Conservation (phyloP, 1,284 basidiomycete species). For the Tilletiopsis washingtonensis region DNA sequence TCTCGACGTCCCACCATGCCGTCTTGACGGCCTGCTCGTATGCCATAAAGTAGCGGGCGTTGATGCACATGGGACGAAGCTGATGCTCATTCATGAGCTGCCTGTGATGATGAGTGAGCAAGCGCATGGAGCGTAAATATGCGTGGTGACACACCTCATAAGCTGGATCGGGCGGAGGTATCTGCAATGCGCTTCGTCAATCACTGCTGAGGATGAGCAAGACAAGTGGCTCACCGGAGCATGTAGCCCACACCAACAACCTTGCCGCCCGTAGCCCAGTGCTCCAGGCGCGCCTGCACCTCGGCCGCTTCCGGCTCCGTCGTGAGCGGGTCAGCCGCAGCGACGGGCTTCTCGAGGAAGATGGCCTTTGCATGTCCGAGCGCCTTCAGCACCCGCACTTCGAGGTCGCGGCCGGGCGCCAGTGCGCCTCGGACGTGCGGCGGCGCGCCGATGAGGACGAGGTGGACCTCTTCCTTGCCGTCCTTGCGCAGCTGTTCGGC, state of each 20-base stretch:
- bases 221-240: no score
- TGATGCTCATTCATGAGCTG: conserved; percentile 8
- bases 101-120: no score
- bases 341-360: conserved; percentile 41
- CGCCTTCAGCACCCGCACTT: conserved; percentile 9
- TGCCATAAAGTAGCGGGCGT: conserved; percentile 36
- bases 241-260: conserved; percentile 31
- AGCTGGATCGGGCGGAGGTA: no score
- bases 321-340: conserved; percentile 19
- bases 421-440: conserved; percentile 18
- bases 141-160: no score
- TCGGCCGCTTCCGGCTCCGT: conserved; percentile 15
- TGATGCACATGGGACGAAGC: conserved; percentile 15
- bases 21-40: conserved; percentile 25
- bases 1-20: conserved; percentile 24
- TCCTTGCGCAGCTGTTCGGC: conserved; percentile 7
- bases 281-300: no score
- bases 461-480: conserved; percentile 7
- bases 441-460: conserved; percentile 20
- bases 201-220: no score
- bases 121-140: no score
- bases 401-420: conserved; percentile 8
- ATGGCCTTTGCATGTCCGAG: conserved; percentile 13
- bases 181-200: no score
- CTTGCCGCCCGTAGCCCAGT: conserved; percentile 1